Base-by-base conservation (phyloP, 2,329 filamentous ascomycete species). In the Ceratocystis alfenasii region DNA sequence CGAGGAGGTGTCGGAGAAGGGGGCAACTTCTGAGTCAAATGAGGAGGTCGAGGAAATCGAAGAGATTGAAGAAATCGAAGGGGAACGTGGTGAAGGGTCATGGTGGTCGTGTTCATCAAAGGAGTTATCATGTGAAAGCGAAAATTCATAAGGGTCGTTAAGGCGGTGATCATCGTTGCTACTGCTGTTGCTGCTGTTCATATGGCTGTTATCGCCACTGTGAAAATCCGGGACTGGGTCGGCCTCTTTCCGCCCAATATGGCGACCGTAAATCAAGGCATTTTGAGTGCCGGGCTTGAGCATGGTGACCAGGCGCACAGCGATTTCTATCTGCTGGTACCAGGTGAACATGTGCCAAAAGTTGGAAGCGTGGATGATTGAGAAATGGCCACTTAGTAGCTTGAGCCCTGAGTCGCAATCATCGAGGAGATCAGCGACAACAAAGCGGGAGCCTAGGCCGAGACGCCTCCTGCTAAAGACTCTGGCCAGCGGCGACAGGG, bases 281-380 rank as follows among this genome's bases (percentile, higher is more conserved):
- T 79, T 76, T 41, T 70, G 74, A 8, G 77, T 78, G 0, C 76
- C 76, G 0, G 76, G 74, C 69, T 77, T 75, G 20, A 81, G 71
- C 60, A 81, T 77, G n/a, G 73, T 71, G 20, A 80, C 75, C 45
- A 81, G 72, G 0, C 78, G 76, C 63, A 73, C 74, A 15, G 76
- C 78, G 3, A 78, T 78, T 61, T 74, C 75, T 17, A 80, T 70
- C 68, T 81, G 79, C 45, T 80, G 74, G 17, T 73, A 71, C 77
- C 79, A 78, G 22, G 72, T 76, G 69, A 81, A 79, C 20, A 81
- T 75, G 69, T 81, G 79, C 68, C 80, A 81, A 72, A 81, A 80
- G 70, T 76, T 78, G 25, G 75, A 76, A 4, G 78, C 78, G 64
- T 80, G 77, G n/a, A 81, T 73, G 55, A 80, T 78, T 67, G 73